These are phyloP conservation scores for Phytophthora litchii DNA, from an alignment of 352 stramenopile species.

Conservation along the genomic window DNA sequence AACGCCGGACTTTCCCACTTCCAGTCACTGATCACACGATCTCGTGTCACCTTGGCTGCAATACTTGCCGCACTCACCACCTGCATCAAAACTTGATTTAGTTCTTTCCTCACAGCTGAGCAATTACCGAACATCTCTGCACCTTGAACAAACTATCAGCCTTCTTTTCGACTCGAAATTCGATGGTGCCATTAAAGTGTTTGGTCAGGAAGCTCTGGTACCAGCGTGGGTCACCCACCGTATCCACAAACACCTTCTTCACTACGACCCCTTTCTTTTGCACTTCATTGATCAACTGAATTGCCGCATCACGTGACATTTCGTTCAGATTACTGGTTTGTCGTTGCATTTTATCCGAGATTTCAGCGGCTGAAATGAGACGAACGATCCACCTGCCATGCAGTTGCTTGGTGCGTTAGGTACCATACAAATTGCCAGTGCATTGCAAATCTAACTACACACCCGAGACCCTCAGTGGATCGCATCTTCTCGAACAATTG, in stretches of 20 bases:
- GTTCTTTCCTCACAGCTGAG: not conserved
- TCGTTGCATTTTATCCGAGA: slow-evolving; percentile 95
- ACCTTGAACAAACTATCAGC: slow-evolving; percentile 96
- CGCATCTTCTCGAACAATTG: slow-evolving; percentile 91
- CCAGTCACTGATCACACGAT: slow-evolving; percentile 90
- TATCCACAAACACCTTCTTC: slow-evolving; percentile 94
- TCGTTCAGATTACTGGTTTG: slow-evolving; percentile 93
- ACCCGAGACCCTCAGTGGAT: slow-evolving; percentile 68
- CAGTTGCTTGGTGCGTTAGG: not conserved
- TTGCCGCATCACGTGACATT: slow-evolving; percentile 93
- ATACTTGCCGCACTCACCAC: slow-evolving; percentile 94
- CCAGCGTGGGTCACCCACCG: slow-evolving; percentile 90
- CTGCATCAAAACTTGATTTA: slow-evolving; percentile 27
- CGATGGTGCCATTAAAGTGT: slow-evolving; percentile 87
- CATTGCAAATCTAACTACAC: slow-evolving; percentile 14
- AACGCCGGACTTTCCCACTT: slow-evolving; percentile 83
- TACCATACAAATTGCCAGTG: not conserved
- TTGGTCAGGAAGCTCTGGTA: slow-evolving; percentile 94
- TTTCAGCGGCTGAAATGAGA: slow-evolving; percentile 92
- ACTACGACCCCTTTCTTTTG: slow-evolving; percentile 87
- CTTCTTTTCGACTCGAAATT: slow-evolving; percentile 96
- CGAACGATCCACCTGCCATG: slow-evolving; percentile 86
- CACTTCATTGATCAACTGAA: slow-evolving; percentile 92
- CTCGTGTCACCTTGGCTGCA: slow-evolving; percentile 93
- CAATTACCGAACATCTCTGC: not conserved